Conservation (phyloP, 495 filamentous ascomycete species). For the Aspergillus bertholletiae region DNA sequence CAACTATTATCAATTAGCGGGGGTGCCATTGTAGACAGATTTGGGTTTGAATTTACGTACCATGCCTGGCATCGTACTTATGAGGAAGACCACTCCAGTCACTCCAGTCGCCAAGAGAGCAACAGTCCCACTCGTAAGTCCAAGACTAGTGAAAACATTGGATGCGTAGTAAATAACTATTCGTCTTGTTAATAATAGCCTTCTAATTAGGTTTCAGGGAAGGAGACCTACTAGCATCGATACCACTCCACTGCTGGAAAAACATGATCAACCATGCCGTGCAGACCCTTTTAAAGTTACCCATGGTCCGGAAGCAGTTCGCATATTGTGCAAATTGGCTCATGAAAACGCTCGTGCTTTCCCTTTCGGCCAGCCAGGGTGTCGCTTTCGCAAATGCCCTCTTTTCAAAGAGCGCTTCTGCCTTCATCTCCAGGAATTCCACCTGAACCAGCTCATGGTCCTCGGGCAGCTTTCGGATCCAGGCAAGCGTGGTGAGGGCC, state of each 20-base stretch:
- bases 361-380: constrained; percentile 30
- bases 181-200: background rate
- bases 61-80: constrained; percentile 67
- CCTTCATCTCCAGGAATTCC: constrained; percentile 43
- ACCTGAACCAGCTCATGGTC: constrained; percentile 38
- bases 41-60: constrained; percentile 20
- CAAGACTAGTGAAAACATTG: constrained; percentile 61
- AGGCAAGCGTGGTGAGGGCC: constrained; percentile 43
- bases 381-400: constrained; percentile 34
- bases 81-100: constrained; percentile 67
- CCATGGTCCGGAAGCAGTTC: constrained; percentile 32
- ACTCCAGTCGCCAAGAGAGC: constrained; percentile 63
- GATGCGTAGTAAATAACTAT: constrained; percentile 36
- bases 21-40: background rate
- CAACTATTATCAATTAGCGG: constrained; percentile 1
- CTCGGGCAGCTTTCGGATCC: constrained; percentile 41
- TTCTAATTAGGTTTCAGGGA: background rate
- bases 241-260: constrained; percentile 43
- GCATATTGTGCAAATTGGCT: constrained; percentile 36
- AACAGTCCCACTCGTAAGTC: constrained; percentile 74
- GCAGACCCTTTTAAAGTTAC: constrained; percentile 38
- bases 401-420: constrained; percentile 38
- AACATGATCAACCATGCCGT: constrained; percentile 39
- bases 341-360: constrained; percentile 27
- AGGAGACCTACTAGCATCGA: constrained; percentile 24